These are phyloP conservation scores for Kodamaea fungicola DNA, from an alignment of 1,139 yeast species.

Conservation along the genomic window DNA sequence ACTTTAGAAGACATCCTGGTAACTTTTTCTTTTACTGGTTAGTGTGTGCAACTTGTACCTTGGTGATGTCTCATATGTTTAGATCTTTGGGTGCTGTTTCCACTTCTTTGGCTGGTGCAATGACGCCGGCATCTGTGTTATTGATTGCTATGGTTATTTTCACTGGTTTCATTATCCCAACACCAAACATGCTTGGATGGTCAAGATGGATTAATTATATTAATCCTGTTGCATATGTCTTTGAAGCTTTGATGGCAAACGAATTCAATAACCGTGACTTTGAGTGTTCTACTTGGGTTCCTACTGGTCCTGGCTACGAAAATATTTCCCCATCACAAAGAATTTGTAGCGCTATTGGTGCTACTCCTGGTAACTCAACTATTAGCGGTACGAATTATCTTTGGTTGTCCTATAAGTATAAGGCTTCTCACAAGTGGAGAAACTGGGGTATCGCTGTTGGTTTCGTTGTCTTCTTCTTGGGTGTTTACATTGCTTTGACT, in stretches of 20 bases:
- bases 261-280: constrained; percentile 46
- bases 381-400: constrained; percentile 64
- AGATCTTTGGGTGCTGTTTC: constrained; percentile 67
- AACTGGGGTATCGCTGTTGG: constrained; percentile 70
- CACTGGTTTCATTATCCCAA: constrained; percentile 76
- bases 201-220: constrained; percentile 75
- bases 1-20: constrained; percentile 65
- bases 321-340: constrained; percentile 32
- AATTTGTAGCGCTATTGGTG: constrained; percentile 65
- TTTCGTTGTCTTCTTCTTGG: constrained; percentile 52
- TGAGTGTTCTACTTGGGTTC: constrained; percentile 47
- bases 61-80: constrained; percentile 70
- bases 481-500: constrained; percentile 52
- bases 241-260: constrained; percentile 48
- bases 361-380: constrained; percentile 50
- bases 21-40: constrained; percentile 65
- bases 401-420: constrained; percentile 42
- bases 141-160: constrained; percentile 45
- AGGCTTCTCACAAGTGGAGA: constrained; percentile 72
- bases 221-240: constrained; percentile 63
- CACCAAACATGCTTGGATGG: constrained; percentile 70
- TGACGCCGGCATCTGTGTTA: constrained; percentile 68
- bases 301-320: constrained; percentile 47
- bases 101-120: constrained; percentile 59
- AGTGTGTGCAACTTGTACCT: constrained; percentile 50